Evolutionary conservation across 257 asterid genomes (phyloP), one percentile per base, ranked within the genome.

Genomic region (Euphrasia confusa): DNA sequence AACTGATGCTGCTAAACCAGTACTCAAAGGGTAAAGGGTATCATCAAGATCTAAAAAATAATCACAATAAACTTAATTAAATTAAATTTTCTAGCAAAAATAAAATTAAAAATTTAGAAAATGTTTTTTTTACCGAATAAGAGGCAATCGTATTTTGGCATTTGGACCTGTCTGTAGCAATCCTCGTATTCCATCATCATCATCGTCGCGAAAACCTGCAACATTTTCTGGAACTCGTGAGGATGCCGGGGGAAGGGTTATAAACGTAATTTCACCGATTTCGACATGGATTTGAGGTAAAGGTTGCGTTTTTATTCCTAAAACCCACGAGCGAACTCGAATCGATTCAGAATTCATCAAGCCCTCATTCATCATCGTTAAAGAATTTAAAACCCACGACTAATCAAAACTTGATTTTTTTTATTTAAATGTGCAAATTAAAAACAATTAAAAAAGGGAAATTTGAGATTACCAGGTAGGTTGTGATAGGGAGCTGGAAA

Each of bases 111-210:
- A n/a, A n/a, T n/a, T n/a, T n/a, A 68, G 2, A 35, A 65, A n/a
- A 59, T 35, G 64, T 40, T 28, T 26, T 11, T 14, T 80, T 72
- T 74, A 92, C 98, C 97, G 57, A 93, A 93, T n/a, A 93, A 79
- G 74, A 93, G 99, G 72, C 99, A 93, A 56, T 93, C 97, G 18
- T 85, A 89, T 68, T 89, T 93, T 42, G 80, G 80, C 68, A 76
- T 78, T 70, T 86, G 92, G 63, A 79, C 84, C 65, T 88, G 95
- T 57, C 82, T 76, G 73, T 80, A 83, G 6, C 78, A 71, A 54
- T 77, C 77, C 73, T 87, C 90, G 59, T 68, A 87, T 47, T 80
- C 98, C 98, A 91, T 91, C 73, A 72, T 64, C 66, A 76, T 72
- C 83, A 72, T 49, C 33, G 4, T 30, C 33, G 33, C 71, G 33